Conservation (phyloP, 768 basidiomycete species). For the Podaxis pistillaris region DNA sequence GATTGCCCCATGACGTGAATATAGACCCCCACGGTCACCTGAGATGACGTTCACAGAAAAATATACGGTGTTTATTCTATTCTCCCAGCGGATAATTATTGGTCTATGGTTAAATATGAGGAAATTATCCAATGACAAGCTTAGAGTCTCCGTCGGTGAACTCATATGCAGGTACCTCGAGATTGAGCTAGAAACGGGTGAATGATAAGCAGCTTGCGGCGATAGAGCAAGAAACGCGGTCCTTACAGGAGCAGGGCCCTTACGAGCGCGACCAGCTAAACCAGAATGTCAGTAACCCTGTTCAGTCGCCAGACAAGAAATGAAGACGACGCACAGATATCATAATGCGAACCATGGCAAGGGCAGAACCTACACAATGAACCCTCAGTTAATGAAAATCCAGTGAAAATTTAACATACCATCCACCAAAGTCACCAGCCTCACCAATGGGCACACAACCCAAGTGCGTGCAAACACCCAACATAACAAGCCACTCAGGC, state of each 20-base stretch:
- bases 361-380: constrained; percentile 76
- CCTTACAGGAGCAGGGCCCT: constrained; percentile 93
- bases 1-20: not conserved
- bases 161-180: constrained; percentile 88
- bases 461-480: constrained; percentile 94
- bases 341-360: constrained; percentile 98
- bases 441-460: constrained; percentile 99
- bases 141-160: constrained; percentile 88
- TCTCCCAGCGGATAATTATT: constrained; percentile 13
- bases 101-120: constrained; percentile 16
- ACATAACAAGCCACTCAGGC: constrained; percentile 95
- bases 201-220: constrained; percentile 14
- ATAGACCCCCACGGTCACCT: constrained; percentile 6
- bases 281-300: constrained; percentile 13
- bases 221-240: not conserved
- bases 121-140: constrained; percentile 75
- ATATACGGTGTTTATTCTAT: constrained; percentile 15
- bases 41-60: constrained; percentile 3
- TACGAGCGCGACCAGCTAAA: constrained; percentile 88
- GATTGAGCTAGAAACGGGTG: constrained; percentile 63
- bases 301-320: constrained; percentile 3
- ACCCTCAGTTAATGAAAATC: constrained; percentile 7
- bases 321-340: constrained; percentile 69
- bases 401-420: constrained; percentile 49
- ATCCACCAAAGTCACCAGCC: constrained; percentile 96